Percentiles rank a stretch among this genome's conserved stretches.
Conservation (phyloP, 1,284 basidiomycete genomes). For the Vanrija sp. region DNA sequence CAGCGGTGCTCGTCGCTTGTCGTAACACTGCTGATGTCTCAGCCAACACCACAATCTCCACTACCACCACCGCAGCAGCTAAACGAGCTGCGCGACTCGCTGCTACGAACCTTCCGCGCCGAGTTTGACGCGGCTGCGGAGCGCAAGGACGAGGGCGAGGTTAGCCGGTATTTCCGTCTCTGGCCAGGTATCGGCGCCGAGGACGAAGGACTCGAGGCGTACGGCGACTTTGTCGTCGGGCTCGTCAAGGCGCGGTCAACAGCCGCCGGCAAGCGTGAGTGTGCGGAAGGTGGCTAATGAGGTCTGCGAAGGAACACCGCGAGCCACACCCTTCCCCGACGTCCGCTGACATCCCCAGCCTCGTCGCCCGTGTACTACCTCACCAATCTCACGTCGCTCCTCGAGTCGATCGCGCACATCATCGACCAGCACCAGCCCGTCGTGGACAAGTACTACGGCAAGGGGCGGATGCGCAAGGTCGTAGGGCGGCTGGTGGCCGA, state of each 20-base stretch:
- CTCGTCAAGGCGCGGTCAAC: slow-evolving; percentile 76
- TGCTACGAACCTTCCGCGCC: slow-evolving; percentile 71
- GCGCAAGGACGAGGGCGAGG: slow-evolving; percentile 72
- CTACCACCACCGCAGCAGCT: slow-evolving; percentile 80
- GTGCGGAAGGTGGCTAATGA: too few relatives aligned
- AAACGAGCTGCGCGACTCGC: slow-evolving; percentile 65
- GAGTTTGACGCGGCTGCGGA: slow-evolving; percentile 76
- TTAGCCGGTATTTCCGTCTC: slow-evolving; percentile 91
- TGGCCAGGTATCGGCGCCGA: slow-evolving; percentile 83
- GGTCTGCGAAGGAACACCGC: too few relatives aligned
- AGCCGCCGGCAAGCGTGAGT: slow-evolving; percentile 70
- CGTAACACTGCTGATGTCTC: slow-evolving; percentile 5
- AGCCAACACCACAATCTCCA: slow-evolving; percentile 87
- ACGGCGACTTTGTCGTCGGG: slow-evolving; percentile 87
- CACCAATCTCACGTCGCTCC: slow-evolving; percentile 77
- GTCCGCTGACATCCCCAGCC: slow-evolving; percentile 52
- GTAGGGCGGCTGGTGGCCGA: slow-evolving; percentile 74
- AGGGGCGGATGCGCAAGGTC: slow-evolving; percentile 77
- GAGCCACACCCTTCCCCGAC: not conserved
- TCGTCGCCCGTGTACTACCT: slow-evolving; percentile 87
- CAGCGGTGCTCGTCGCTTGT: not conserved
- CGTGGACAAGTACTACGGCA: slow-evolving; percentile 95
- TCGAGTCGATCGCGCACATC: slow-evolving; percentile 92
- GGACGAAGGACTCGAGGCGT: slow-evolving; percentile 86
- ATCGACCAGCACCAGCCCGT: slow-evolving; percentile 96